Base-by-base conservation (phyloP, 2,329 filamentous ascomycete species). In the Hirsutella minnesotensis region DNA sequence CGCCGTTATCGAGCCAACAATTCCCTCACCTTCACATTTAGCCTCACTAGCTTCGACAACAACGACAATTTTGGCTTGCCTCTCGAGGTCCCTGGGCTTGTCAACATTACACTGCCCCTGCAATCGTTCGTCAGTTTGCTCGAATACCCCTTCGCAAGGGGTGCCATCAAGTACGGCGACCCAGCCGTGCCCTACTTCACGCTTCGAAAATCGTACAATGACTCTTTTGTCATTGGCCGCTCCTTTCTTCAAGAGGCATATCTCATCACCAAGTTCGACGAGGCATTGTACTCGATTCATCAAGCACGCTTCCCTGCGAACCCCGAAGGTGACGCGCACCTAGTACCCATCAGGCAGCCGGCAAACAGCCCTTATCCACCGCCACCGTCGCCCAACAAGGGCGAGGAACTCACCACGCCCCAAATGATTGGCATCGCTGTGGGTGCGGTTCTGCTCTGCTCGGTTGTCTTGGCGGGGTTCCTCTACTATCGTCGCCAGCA, bases 171-270 rank as follows among this genome's bases (percentile, higher is more conserved):
- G 38, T 72, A 67, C 44, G 65, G 62, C 29, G 62, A 68, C 7
- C 59, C 65, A 9, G 63, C 63, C 30, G 56, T 72, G 9, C 72
- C 69, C 10, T 86, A 86, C 54, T 86, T 86, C 46, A 80, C 81
- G 3, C 65, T 87, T 41, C 71, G 75, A 51, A 72, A 73, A 45
- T 65, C 74, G 10, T 54, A 68, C 18, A 67, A 73, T 44, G 67
- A 69, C 30, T 66, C 65, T 13, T 69, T 76, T 56, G 72, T 81
- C 12, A 69, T 86, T 30, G 83, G 83, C 8, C 70, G 81, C 29
- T 72, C 75, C 0, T 86, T 86, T 49, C 62, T 87, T 42, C 83
- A 86, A 55, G 81, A 86, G 58, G 73, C 81, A 2, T 79, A 79
- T 46, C 57, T 79, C 5, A 66, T 75, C 27, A 75, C 69, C 21